Evolutionary conservation across 2,329 filamentous ascomycete genomes (phyloP), one percentile per base, ranked within the genome.

Genomic region (Apiospora rasikravindrae): DNA sequence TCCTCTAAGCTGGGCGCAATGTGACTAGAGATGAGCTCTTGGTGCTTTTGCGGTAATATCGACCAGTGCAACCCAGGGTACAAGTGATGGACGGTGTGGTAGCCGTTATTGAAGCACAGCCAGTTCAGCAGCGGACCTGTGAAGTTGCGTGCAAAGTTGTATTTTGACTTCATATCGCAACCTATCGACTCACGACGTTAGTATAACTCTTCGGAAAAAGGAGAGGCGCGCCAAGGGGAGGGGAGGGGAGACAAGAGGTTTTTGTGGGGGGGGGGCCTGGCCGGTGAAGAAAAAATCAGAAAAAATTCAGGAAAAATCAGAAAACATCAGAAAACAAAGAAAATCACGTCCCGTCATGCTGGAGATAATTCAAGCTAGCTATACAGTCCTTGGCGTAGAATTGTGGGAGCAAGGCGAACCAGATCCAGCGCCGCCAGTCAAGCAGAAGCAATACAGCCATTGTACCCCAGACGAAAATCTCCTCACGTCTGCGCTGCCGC

Each of bases 91-190:
- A 73, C 61, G 37, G 72, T 73, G 47, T 73, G 72, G 33, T 61
- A 73, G 7, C 72, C 72, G 40, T 73, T 73, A 26, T 73, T 73
- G 68, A 73, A 73, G 47, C 67, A 70, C 2, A 73, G 61, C 53
- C 69, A 73, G 67, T 73, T 73, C 67, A 73, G 57, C 8, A 73
- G 24, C 26, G 72, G 70, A 33, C 69, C 70, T 13, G 72, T 73
- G 40, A 73, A 73, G 67, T 73, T 73, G 37, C 72, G 72, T 14
- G 72, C 72, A 37, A 73, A 73, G 61, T 73, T 73, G 70, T 73
- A 73, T 67, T 68, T 71, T 13, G 72, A 73, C 2, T 45, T 44
- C 2, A 57, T 68, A 57, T 73, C 72, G 49, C 72, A 73, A 10
- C 72, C 16, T 47, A 47, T 47, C 44, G 8, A 47, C 44, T 8